Conservation (phyloP, 2,329 filamentous ascomycete species). For the Aureobasidium sp. region DNA sequence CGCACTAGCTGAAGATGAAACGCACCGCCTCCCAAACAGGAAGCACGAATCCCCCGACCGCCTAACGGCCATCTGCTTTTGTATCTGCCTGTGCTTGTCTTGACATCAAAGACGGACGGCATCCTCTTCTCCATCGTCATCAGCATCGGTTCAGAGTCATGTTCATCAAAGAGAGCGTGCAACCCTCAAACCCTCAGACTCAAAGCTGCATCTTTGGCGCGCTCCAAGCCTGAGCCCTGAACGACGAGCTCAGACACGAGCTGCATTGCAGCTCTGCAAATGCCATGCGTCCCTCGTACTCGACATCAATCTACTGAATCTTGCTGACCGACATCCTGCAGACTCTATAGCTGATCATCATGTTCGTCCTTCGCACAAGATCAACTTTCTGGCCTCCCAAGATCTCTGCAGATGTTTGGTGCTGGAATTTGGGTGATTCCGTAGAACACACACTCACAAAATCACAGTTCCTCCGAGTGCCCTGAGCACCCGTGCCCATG, state of each 20-base stretch:
- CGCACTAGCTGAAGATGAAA: conserved; percentile 13
- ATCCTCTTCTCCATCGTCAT: background rate
- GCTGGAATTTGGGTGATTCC: too few species aligned
- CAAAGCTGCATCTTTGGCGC: background rate
- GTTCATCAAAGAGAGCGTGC: background rate
- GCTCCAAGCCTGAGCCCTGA: background rate
- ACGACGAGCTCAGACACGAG: background rate
- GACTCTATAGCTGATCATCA: background rate
- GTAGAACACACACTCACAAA: background rate
- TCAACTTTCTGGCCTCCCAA: too few species aligned
- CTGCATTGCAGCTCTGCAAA: background rate
- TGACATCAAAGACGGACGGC: background rate
- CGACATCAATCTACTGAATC: background rate
- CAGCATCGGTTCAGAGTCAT: background rate
- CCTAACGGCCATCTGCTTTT: conserved; percentile 9
- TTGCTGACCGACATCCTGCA: background rate
- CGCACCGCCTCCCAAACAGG: conserved; percentile 4
- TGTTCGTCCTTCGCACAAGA: background rate
- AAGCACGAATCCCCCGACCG: background rate
- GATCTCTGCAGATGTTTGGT: too few species aligned
- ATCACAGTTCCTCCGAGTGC: background rate
- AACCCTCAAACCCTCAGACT: background rate
- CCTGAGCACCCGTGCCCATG: background rate
- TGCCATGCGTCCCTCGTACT: background rate
- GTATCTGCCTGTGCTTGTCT: background rate